Conservation (phyloP, 371 early-diverging fungal genomes). For the Rhizopus arrhizus region DNA sequence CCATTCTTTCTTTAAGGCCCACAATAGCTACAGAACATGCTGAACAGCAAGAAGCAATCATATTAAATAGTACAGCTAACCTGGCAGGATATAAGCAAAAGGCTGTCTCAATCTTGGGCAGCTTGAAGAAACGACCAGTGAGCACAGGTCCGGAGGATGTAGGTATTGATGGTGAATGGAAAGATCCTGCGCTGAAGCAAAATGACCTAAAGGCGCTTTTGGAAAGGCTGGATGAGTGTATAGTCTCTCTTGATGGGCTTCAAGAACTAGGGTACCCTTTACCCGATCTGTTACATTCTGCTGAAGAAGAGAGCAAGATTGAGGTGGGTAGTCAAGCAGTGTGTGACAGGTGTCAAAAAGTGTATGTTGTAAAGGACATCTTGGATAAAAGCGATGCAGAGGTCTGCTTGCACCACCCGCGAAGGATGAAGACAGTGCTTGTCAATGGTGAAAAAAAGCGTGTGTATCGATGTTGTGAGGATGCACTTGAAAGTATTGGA, state of each 20-base stretch:
- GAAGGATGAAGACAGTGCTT: constrained; percentile 31
- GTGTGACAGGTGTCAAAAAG: constrained; percentile 56
- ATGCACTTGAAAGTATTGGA: constrained; percentile 44
- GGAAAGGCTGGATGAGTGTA: constrained; percentile 21
- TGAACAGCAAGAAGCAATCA: constrained; percentile 34
- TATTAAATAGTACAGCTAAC: constrained; percentile 30
- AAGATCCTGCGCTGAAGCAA: constrained; percentile 25
- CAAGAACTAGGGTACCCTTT: constrained; percentile 46
- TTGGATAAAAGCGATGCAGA: constrained; percentile 33
- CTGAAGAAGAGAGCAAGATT: not conserved
- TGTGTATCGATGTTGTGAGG: constrained; percentile 53
- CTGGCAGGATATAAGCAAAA: constrained; percentile 53
- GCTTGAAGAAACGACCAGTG: constrained; percentile 50
- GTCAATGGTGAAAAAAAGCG: constrained; percentile 47
- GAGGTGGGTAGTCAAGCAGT: constrained; percentile 23
- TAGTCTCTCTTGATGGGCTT: constrained; percentile 27
- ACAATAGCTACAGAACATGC: constrained; percentile 39
- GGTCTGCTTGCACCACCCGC: constrained; percentile 50
- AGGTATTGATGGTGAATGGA: constrained; percentile 58
- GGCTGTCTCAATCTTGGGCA: constrained; percentile 46
- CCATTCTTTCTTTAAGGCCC: constrained; percentile 11
- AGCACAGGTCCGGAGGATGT: constrained; percentile 35
- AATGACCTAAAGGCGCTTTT: not conserved
- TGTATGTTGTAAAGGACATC: constrained; percentile 45
- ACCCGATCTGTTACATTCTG: constrained; percentile 17